Evolutionary conservation across 1,284 basidiomycete species (phyloP).

Genomic region (Ustilago cynodontis): DNA sequence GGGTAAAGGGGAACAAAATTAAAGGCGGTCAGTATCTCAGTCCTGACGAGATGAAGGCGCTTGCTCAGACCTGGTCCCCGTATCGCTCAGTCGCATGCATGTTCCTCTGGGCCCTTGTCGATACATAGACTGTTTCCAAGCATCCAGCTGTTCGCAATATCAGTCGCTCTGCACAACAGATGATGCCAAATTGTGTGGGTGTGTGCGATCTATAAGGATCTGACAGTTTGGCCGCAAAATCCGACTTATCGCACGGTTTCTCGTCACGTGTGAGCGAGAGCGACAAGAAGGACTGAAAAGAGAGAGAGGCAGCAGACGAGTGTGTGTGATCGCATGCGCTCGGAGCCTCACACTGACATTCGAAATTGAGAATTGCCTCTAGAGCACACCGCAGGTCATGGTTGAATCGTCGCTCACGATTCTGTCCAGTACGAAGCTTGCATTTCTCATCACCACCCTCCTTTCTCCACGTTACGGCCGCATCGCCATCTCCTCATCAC

Average conservation of each 20-base stretch:
- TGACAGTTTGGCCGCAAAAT: slow-evolving; percentile 12
- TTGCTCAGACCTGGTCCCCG: slow-evolving; percentile 61
- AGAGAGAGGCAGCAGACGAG: slow-evolving; percentile 18
- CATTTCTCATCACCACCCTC: slow-evolving; percentile 34
- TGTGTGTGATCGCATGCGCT: slow-evolving; percentile 32
- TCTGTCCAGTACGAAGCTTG: slow-evolving; percentile 19
- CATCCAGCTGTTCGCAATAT: too few relatives aligned
- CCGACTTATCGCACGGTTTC: slow-evolving; percentile 18
- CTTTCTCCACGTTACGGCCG: slow-evolving; percentile 13
- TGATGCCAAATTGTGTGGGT: neutral
- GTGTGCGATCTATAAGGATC: neutral
- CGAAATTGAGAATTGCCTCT: slow-evolving; percentile 5
- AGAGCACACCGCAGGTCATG: neutral
- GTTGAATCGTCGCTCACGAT: slow-evolving; percentile 8
- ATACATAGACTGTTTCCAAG: slow-evolving; percentile 17
- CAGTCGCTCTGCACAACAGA: too few relatives aligned
- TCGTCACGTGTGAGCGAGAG: slow-evolving; percentile 25
- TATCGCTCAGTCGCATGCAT: slow-evolving; percentile 64
- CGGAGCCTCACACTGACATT: slow-evolving; percentile 11
- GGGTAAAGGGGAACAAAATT: slow-evolving; percentile 64
- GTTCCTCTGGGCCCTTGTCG: slow-evolving; percentile 64
- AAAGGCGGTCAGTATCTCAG: slow-evolving; percentile 65
- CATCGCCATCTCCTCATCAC: slow-evolving; percentile 16
- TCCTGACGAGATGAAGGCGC: slow-evolving; percentile 63
- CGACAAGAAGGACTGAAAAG: neutral